Evolutionary conservation across 257 asterid species (phyloP), one percentile per base, ranked within the genome.

Genomic region (Misopates orontium): DNA sequence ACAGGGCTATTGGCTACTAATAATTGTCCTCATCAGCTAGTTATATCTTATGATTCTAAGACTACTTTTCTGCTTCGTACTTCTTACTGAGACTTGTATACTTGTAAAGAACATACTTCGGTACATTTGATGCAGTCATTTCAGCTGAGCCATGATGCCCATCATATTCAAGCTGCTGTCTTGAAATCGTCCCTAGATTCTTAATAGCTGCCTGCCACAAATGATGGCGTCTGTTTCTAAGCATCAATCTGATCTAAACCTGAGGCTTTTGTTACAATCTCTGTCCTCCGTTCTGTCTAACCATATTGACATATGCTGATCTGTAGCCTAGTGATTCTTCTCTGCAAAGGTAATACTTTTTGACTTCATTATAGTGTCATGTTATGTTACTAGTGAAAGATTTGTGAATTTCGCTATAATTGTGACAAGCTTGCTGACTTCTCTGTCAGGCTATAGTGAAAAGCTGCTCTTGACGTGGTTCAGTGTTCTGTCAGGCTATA

Each of bases 381-480:
- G 47, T 31, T 20, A 22, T 65, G 32, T 42, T 64, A 31, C 65
- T 21, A 20, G 47, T 3, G 28, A 70, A 24, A 21, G 16, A 10
- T 18, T 39, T 54, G 4, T 56, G 17, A 36, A 45, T 17, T 14
- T 62, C 21, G 14, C 66, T 48, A 49, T 10, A 54, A 3, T 45
- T 61, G 14, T 32, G 24, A 40, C 23, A 36, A 31, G 48, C 28
- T 59, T 31, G 53, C 32, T 15, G 32, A 19, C 52, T 44, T 45
- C 32, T 53, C 39, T 44, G 44, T 50, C 31, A 62, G 58, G 65
- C 66, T 65, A 54, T 70, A 56, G 52, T 50, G 54, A 48, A 31
- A 22, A 15, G 67, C 66, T 66, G 66, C 62, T 45, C 28, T 28
- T 39, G 42, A 65, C 60, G 68, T 51, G 24, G 52, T 68, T 24